These are phyloP conservation scores for Tympanopsis confertula DNA, from an alignment of 2,329 filamentous ascomycete genomes.

Conservation along the genomic window DNA sequence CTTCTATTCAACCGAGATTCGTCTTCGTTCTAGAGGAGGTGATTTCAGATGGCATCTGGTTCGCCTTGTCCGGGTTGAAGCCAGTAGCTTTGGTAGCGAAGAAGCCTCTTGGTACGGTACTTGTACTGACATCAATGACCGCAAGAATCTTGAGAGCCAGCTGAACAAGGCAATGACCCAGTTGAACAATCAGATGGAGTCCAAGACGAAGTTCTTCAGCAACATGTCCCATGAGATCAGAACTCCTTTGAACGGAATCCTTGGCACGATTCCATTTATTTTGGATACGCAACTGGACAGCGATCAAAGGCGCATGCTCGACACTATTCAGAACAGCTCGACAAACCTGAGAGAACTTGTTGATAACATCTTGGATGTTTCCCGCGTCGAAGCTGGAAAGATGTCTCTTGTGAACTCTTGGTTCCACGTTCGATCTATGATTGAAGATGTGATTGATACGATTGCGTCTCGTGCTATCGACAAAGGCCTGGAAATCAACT, in stretches of 20 bases:
- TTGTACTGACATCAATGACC: slow-evolving; percentile 60
- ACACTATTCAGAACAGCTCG: slow-evolving; percentile 55
- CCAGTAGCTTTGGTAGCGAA: slow-evolving; percentile 31
- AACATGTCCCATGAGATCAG: slow-evolving; percentile 60
- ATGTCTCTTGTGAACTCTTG: slow-evolving; percentile 53
- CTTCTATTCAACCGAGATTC: slow-evolving; percentile 37
- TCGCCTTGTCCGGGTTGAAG: slow-evolving; percentile 44
- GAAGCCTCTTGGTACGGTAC: slow-evolving; percentile 61
- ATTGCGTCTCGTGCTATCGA: slow-evolving; percentile 54
- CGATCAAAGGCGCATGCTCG: slow-evolving; percentile 55
- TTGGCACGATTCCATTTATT: slow-evolving; percentile 57
- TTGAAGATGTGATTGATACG: slow-evolving; percentile 58
- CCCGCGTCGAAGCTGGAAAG: slow-evolving; percentile 59
- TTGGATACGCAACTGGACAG: slow-evolving; percentile 49
- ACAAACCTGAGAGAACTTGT: slow-evolving; percentile 53
- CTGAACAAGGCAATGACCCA: slow-evolving; percentile 40
- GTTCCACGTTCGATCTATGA: slow-evolving; percentile 51
- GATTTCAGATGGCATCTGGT: slow-evolving; percentile 59
- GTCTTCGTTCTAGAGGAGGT: slow-evolving; percentile 49
- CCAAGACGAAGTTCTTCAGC: slow-evolving; percentile 57
- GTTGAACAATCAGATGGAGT: slow-evolving; percentile 37
- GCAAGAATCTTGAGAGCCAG: slow-evolving; percentile 53
- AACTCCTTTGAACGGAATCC: slow-evolving; percentile 55
- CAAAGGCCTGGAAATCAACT: slow-evolving; percentile 56
- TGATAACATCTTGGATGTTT: slow-evolving; percentile 57